Percentiles rank a stretch among this genome's conserved stretches.
Conservation (phyloP, 371 early-diverging fungal genomes). For the Mortierella sp. region DNA sequence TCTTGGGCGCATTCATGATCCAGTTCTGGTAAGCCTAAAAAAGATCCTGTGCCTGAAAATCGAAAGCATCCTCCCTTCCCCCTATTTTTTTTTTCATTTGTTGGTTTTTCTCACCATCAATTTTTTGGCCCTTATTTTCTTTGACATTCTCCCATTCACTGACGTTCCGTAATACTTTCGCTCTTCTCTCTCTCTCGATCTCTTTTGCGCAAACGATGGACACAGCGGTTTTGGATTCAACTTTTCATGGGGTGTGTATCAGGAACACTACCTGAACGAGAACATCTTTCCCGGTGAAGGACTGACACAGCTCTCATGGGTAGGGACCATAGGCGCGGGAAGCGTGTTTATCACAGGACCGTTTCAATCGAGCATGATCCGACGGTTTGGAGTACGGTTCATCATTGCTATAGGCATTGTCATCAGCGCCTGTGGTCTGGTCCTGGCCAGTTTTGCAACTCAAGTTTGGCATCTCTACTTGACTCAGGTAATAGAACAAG, state of each 20-base stretch:
- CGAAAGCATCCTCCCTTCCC: too few species aligned
- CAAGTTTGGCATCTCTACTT: constrained; percentile 67
- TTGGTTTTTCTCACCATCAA: background rate
- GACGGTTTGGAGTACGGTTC: constrained; percentile 64
- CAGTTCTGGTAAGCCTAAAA: constrained; percentile 54
- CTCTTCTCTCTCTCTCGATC: background rate
- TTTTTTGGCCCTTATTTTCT: background rate
- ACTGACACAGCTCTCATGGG: constrained; percentile 63
- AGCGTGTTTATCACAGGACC: constrained; percentile 63
- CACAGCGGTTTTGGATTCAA: constrained; percentile 54
- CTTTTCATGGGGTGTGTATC: constrained; percentile 65
- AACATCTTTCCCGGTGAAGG: constrained; percentile 58
- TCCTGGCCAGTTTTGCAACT: constrained; percentile 68
- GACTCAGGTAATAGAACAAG: constrained; percentile 61
- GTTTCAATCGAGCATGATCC: constrained; percentile 71
- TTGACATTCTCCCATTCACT: background rate
- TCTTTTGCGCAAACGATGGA: too few species aligned
- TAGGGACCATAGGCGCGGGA: constrained; percentile 62
- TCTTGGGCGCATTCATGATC: constrained; percentile 66
- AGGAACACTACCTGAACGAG: constrained; percentile 44
- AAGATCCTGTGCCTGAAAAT: background rate
- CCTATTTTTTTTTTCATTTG: background rate
- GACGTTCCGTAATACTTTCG: too few species aligned
- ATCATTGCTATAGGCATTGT: constrained; percentile 69
- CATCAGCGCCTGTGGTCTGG: constrained; percentile 63